Evolutionary conservation across 1,284 basidiomycete species (phyloP).

Genomic region (Microstroma glucosiphilum): DNA sequence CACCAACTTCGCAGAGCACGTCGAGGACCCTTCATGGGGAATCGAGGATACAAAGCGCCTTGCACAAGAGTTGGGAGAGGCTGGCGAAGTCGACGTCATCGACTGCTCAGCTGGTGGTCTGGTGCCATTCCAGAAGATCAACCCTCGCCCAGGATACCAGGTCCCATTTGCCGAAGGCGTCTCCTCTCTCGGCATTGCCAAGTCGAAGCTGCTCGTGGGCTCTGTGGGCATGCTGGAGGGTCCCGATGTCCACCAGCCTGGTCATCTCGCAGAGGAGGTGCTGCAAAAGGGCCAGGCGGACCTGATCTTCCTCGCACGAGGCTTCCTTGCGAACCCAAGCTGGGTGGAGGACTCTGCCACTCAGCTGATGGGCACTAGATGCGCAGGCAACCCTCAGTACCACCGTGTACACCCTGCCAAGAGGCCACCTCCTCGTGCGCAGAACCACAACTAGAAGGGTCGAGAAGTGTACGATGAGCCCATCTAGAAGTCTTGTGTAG

Average conservation of each 20-base stretch:
- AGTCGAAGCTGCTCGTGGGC: constrained; percentile 27
- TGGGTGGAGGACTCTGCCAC: constrained; percentile 34
- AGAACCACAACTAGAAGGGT: constrained; percentile 15
- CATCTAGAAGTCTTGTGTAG: too few relatives aligned
- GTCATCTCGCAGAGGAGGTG: constrained; percentile 34
- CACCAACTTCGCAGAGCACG: constrained; percentile 40
- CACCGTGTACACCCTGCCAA: constrained; percentile 18
- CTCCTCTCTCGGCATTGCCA: constrained; percentile 19
- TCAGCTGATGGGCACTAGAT: constrained; percentile 21
- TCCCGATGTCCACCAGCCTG: constrained; percentile 17
- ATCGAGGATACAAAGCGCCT: constrained; percentile 33
- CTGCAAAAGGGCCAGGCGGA: constrained; percentile 29
- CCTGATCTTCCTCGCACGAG: constrained; percentile 35
- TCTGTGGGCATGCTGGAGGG: constrained; percentile 45
- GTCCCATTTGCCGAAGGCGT: constrained; percentile 30
- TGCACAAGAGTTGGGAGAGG: constrained; percentile 28
- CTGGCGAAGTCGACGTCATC: constrained; percentile 38
- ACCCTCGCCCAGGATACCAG: constrained; percentile 37
- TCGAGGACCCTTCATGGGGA: constrained; percentile 32
- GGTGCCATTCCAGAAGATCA: constrained; percentile 33
- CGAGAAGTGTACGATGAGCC: background rate
- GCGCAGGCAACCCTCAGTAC: constrained; percentile 36
- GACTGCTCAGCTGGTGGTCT: constrained; percentile 41
- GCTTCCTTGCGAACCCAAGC: constrained; percentile 33
- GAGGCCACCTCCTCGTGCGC: constrained; percentile 9